Percentiles rank a stretch among this genome's conserved stretches.
These are phyloP conservation scores for Boletus subcaerulescens DNA, from an alignment of 768 basidiomycete genomes.

Conservation along the genomic window DNA sequence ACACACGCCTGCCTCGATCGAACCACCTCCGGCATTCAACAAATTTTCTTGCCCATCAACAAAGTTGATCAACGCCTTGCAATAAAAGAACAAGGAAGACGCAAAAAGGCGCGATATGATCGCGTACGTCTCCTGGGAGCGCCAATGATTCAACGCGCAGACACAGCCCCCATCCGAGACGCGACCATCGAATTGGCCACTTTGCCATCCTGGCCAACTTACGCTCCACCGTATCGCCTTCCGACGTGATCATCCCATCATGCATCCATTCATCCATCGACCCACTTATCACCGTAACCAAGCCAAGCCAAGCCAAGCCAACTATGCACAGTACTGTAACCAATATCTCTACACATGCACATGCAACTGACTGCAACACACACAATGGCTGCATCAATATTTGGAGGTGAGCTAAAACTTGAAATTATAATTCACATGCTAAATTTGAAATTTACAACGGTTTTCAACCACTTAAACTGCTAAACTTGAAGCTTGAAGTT, in stretches of 20 bases:
- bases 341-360: conserved; percentile 1
- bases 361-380: background rate
- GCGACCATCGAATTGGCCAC: too few relatives aligned
- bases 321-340: background rate
- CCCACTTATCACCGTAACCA: conserved; percentile 6
- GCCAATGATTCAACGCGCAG: background rate
- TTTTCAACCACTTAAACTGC: too few relatives aligned
- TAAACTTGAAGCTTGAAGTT: too few relatives aligned
- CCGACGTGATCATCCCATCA: conserved; percentile 8
- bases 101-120: too few relatives aligned
- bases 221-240: conserved; percentile 7
- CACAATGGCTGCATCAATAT: too few relatives aligned
- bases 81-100: too few relatives aligned
- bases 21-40: background rate
- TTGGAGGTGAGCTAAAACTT: too few relatives aligned
- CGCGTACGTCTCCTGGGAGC: background rate
- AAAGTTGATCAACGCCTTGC: background rate
- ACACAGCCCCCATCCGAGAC: background rate
- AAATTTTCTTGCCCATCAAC: background rate
- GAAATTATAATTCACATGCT: too few relatives aligned
- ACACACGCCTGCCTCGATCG: too few relatives aligned
- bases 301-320: background rate
- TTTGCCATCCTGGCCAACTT: background rate
- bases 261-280: background rate
- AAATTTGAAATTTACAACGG: too few relatives aligned